Evolutionary conservation across 2,329 filamentous ascomycete genomes (phyloP).

Genomic region (Aspergillus puulaauensis): DNA sequence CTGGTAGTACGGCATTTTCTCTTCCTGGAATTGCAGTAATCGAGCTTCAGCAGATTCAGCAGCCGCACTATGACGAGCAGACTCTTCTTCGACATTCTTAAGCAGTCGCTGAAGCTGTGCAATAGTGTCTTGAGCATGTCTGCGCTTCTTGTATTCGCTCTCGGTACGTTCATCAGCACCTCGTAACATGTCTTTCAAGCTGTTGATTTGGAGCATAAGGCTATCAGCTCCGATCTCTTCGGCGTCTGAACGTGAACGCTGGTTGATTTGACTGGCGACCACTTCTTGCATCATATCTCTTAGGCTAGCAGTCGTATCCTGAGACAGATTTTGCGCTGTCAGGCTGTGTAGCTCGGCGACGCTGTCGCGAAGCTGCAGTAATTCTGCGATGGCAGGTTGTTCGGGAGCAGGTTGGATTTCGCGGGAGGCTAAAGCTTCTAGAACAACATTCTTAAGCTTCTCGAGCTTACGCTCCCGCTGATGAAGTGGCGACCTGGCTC

Average conservation of each 20-base stretch:
- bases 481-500: constrained; percentile 70
- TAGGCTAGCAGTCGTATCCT: constrained; percentile 52
- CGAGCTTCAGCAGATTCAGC: constrained; percentile 65
- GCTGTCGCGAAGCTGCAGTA: constrained; percentile 39
- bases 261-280: constrained; percentile 58
- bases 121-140: constrained; percentile 69
- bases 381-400: constrained; percentile 32
- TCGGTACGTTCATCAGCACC: constrained; percentile 64
- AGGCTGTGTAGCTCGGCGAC: constrained; percentile 42
- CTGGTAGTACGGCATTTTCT: constrained; percentile 67
- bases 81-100: constrained; percentile 62
- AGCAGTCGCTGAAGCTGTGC: constrained; percentile 71
- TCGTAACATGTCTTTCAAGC: constrained; percentile 68
- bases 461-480: constrained; percentile 74
- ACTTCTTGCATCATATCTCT: constrained; percentile 64
- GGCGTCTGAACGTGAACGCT: constrained; percentile 52
- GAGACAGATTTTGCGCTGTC: constrained; percentile 35
- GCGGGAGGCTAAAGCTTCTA: constrained; percentile 63
- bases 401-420: constrained; percentile 28
- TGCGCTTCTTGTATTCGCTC: constrained; percentile 61
- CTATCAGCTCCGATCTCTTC: constrained; percentile 52
- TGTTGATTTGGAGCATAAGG: constrained; percentile 59
- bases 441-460: constrained; percentile 68
- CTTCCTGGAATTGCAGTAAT: constrained; percentile 65
- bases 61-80: constrained; percentile 46